These are phyloP conservation scores for Saccharomyces mikatae DNA, from an alignment of 805 yeast species.

Conservation along the genomic window DNA sequence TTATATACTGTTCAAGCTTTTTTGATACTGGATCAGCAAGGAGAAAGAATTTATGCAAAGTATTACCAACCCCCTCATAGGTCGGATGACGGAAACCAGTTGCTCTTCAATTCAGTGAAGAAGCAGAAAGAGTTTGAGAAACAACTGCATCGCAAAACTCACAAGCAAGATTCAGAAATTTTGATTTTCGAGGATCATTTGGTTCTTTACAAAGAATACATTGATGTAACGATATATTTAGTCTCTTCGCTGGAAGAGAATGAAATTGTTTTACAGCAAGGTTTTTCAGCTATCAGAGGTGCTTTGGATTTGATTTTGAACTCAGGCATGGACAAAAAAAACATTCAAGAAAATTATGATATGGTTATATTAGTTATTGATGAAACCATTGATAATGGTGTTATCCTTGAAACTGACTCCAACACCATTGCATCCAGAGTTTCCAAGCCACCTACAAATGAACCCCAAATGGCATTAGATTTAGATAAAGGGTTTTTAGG, in stretches of 20 bases:
- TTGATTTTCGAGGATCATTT: conserved; percentile 69
- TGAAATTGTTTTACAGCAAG: conserved; percentile 70
- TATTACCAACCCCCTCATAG: conserved; percentile 67
- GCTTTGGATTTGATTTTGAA: conserved; percentile 69
- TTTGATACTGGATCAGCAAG: conserved; percentile 72
- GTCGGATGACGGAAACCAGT: conserved; percentile 21
- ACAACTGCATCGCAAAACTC: conserved; percentile 63
- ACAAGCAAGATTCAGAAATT: conserved; percentile 72
- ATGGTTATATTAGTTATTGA: conserved; percentile 79
- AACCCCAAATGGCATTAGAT: conserved; percentile 52
- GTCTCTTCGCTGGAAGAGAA: conserved; percentile 74
- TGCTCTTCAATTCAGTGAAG: conserved; percentile 36
- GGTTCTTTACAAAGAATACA: conserved; percentile 77
- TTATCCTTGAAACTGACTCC: conserved; percentile 84
- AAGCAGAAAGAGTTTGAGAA: conserved; percentile 75
- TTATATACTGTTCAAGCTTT: conserved; percentile 78
- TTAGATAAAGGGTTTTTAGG: conserved; percentile 70
- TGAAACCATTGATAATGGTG: conserved; percentile 89
- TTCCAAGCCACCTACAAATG: conserved; percentile 75
- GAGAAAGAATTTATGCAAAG: conserved; percentile 73
- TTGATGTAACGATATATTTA: conserved; percentile 65
- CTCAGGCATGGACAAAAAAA: conserved; percentile 61
- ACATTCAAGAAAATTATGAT: conserved; percentile 77
- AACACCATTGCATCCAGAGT: conserved; percentile 83
- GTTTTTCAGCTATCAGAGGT: conserved; percentile 69